These are phyloP conservation scores for Macrophomina pseudophaseolina DNA, from an alignment of 2,329 filamentous ascomycete genomes.

Conservation along the genomic window DNA sequence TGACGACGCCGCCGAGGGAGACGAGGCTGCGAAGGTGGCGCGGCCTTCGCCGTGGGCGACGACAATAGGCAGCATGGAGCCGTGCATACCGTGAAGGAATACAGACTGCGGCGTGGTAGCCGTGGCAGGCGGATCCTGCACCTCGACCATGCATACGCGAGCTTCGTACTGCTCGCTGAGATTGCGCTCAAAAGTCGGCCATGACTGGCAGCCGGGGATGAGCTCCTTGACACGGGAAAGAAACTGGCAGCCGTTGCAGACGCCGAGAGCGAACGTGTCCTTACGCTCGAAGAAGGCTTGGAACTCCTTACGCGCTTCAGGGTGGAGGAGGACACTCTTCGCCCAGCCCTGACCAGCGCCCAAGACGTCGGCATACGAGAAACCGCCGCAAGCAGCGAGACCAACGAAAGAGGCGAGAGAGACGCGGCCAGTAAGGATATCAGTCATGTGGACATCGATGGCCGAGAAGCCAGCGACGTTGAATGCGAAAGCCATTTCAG, in stretches of 20 bases:
- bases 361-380: slow-evolving; percentile 91
- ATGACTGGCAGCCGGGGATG: slow-evolving; percentile 80
- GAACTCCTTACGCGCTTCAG: slow-evolving; percentile 76
- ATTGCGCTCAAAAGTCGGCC: slow-evolving; percentile 89
- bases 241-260: slow-evolving; percentile 99
- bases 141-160: slow-evolving; percentile 82
- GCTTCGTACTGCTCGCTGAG: slow-evolving; percentile 87
- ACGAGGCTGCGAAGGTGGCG: slow-evolving; percentile 57
- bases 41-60: slow-evolving; percentile 92
- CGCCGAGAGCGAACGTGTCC: slow-evolving; percentile 90
- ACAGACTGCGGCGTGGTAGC: slow-evolving; percentile 62
- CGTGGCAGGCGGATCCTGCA: slow-evolving; percentile 60
- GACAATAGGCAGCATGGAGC: slow-evolving; percentile 80
- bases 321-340: slow-evolving; percentile 87
- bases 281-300: slow-evolving; percentile 81
- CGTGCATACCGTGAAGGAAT: slow-evolving; percentile 88
- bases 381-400: slow-evolving; percentile 92
- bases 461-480: slow-evolving; percentile 87
- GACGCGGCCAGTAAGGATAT: slow-evolving; percentile 77
- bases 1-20: slow-evolving; percentile 47
- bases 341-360: slow-evolving; percentile 98
- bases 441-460: slow-evolving; percentile 96
- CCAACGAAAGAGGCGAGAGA: slow-evolving; percentile 84
- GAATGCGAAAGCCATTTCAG: slow-evolving; percentile 99
- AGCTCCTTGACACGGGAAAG: slow-evolving; percentile 79